Evolutionary conservation across 106 monocot genomes (phyloP), one percentile per base, ranked within the genome.

Genomic region (Narthecium ossifragum): DNA sequence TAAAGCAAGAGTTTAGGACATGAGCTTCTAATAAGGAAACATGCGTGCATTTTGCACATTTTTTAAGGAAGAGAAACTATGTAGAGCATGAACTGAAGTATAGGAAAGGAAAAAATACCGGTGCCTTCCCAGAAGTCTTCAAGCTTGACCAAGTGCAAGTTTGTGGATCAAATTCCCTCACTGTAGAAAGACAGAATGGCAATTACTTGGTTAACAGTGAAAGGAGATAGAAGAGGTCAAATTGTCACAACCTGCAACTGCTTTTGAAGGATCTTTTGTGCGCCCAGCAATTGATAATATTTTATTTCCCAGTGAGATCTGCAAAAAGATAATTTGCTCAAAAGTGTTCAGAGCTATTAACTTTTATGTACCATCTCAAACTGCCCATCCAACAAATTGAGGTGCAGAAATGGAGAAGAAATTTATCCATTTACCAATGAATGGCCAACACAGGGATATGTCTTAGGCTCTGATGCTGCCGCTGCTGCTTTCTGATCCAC

Each of bases 181-280:
- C 98, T 99, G 67, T 38, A 39, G 79, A 79, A 26, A n/a, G 11
- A 65, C 10, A 34, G 14, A 15, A 53, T 17, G n/a, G 6, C 52
- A 25, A 59, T 52, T 45, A 21, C 23, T 14, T 27, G 50, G 30
- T 23, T 26, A 28, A 29, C 46, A 15, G 55, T 18, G 45, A 71
- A 40, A 8, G 18, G 17, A 36, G 6, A 13, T 28, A 13, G 21
- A 7, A 41, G 2, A 68, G 49, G 13, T 53, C 22, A 29, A 28
- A 26, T 22, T 38, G 6, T 59, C 17, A 55, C 64, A 99, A n/a
- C 98, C 87, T 91, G 76, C 74, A 59, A 99, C 59, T 17, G 77
- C 82, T 61, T 99, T 88, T 47, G 91, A 81, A 73, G 88, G 87
- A 75, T 91, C 91, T 72, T 99, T 99, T 61, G 98, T 82, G 62